Evolutionary conservation across 2,329 filamentous ascomycete genomes (phyloP).

Genomic region (Plenodomus biglobosus): DNA sequence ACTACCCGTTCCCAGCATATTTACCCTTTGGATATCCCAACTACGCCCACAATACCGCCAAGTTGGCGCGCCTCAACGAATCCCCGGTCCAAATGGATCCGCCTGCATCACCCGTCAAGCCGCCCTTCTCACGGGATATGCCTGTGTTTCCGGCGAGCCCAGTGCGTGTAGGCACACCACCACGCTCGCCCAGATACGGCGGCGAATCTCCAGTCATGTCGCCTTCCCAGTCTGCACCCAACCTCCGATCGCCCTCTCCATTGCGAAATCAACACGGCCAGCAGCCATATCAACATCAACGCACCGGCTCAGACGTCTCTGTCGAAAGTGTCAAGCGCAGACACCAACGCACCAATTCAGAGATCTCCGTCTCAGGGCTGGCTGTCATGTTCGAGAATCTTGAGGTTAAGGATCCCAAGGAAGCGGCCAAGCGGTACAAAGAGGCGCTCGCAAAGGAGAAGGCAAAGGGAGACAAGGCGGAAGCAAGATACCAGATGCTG

Average conservation of each 20-base stretch:
- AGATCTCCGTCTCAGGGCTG: constrained; percentile 47
- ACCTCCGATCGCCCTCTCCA: constrained; percentile 45
- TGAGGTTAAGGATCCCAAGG: constrained; percentile 54
- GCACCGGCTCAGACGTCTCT: constrained; percentile 43
- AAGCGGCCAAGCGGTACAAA: constrained; percentile 49
- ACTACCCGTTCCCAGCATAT: constrained; percentile 7
- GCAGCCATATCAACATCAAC: constrained; percentile 5
- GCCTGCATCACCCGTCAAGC: constrained; percentile 48
- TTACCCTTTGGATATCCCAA: background rate
- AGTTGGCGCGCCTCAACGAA: constrained; percentile 44
- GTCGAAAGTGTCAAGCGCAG: constrained; percentile 19
- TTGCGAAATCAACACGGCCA: constrained; percentile 11
- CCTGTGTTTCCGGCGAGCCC: constrained; percentile 65
- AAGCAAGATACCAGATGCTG: constrained; percentile 67
- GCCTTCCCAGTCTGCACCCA: constrained; percentile 34
- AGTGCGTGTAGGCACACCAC: constrained; percentile 58
- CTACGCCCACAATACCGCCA: constrained; percentile 27
- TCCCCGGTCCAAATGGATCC: constrained; percentile 40
- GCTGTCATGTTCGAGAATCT: constrained; percentile 74
- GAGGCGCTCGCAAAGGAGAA: constrained; percentile 49
- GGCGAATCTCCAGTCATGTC: constrained; percentile 18
- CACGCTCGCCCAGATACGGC: constrained; percentile 36
- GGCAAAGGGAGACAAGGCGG: constrained; percentile 46
- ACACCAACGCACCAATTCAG: constrained; percentile 39
- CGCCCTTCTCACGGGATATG: constrained; percentile 57